These are phyloP conservation scores for Earliella scabrosa DNA, from an alignment of 1,284 basidiomycete species.

Conservation along the genomic window DNA sequence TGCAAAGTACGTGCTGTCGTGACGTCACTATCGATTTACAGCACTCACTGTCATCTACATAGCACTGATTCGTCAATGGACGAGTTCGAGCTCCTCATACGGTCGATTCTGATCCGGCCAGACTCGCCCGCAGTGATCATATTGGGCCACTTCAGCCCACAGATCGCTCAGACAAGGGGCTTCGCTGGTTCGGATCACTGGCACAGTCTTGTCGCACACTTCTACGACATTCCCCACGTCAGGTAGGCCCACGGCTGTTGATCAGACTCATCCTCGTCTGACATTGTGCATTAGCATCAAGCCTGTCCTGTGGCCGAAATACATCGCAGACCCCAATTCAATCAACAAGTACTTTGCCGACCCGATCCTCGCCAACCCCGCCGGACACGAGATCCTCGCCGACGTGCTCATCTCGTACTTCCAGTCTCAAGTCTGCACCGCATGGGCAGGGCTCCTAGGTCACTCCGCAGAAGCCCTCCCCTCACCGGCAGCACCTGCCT, in stretches of 20 bases:
- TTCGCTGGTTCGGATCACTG: constrained; percentile 88
- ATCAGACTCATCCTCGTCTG: background rate
- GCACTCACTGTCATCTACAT: constrained; percentile 9
- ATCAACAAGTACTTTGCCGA: constrained; percentile 81
- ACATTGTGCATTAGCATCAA: constrained; percentile 62
- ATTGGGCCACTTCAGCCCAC: constrained; percentile 90
- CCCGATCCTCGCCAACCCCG: constrained; percentile 77
- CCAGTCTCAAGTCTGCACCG: constrained; percentile 83
- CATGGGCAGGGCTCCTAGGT: constrained; percentile 81
- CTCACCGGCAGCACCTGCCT: constrained; percentile 41
- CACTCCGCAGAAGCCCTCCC: constrained; percentile 64
- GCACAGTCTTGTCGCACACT: constrained; percentile 90
- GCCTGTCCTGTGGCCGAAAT: constrained; percentile 80
- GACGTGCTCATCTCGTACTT: constrained; percentile 89
- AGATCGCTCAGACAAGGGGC: constrained; percentile 77
- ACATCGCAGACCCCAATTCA: constrained; percentile 75
- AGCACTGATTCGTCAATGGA: constrained; percentile 77
- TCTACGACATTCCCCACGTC: constrained; percentile 94
- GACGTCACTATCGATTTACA: background rate
- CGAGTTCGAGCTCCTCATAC: constrained; percentile 89
- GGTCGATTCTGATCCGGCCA: constrained; percentile 85
- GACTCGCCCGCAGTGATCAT: constrained; percentile 90
- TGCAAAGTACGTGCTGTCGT: constrained; percentile 61
- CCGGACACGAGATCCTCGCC: constrained; percentile 83
- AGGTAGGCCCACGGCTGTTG: constrained; percentile 45